Evolutionary conservation across 768 basidiomycete species (phyloP).

Genomic region (Tremella fuciformis): DNA sequence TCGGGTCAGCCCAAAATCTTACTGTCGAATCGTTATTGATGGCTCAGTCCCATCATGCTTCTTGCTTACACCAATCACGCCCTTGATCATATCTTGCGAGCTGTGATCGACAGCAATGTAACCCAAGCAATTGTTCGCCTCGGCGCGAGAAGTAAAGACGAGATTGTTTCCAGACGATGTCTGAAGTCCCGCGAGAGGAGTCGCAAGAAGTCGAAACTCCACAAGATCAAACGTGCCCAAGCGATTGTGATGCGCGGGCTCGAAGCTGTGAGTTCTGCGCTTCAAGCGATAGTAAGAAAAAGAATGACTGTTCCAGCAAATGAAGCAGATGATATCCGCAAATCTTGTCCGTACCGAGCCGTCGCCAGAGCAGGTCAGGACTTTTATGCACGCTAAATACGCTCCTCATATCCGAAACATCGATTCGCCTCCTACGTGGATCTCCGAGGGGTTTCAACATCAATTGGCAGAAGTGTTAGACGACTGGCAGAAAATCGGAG

Average conservation of each 20-base stretch:
- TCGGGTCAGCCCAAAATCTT: conserved; percentile 56
- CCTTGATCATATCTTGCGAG: conserved; percentile 67
- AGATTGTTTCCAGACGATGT: conserved; percentile 55
- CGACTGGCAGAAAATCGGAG: no score
- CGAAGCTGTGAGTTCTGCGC: conserved; percentile 47
- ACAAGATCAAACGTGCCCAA: conserved; percentile 23
- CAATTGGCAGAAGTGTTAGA: background rate
- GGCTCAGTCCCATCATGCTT: conserved; percentile 48
- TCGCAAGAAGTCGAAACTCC: conserved; percentile 55
- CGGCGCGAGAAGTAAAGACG: conserved; percentile 55
- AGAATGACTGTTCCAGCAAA: conserved; percentile 51
- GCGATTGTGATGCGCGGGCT: conserved; percentile 4
- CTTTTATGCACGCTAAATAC: no score
- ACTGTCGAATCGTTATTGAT: background rate
- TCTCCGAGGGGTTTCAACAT: background rate
- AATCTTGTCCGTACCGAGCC: conserved; percentile 46
- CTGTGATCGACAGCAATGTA: conserved; percentile 65
- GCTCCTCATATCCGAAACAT: background rate
- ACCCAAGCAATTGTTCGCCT: conserved; percentile 66
- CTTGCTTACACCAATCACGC: conserved; percentile 77
- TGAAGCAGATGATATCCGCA: conserved; percentile 53
- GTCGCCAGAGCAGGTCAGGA: conserved; percentile 55
- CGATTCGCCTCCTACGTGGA: background rate
- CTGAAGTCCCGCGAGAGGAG: conserved; percentile 61
- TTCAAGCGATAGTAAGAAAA: conserved; percentile 50